Conservation (phyloP, 1,284 basidiomycete genomes). For the Leccinum pachyderme region DNA sequence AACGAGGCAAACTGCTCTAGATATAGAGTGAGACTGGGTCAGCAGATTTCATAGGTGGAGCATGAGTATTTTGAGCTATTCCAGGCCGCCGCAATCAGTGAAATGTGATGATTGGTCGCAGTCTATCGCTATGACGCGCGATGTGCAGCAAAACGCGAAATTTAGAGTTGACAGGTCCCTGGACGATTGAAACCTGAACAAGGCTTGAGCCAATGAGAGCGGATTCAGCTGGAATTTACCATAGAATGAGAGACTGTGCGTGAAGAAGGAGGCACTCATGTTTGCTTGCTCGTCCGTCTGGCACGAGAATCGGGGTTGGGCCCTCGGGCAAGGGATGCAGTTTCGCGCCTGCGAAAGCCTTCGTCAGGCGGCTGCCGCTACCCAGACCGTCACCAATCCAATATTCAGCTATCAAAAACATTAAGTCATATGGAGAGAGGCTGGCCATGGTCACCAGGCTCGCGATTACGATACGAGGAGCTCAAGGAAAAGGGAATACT, state of each 20-base stretch:
- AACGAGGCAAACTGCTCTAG: neutral
- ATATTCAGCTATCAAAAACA: neutral
- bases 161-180: neutral
- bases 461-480: no score
- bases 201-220: neutral
- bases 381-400: neutral
- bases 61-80: neutral
- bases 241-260: neutral
- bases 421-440: neutral
- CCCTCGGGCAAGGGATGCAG: neutral
- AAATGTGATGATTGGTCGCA: neutral
- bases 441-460: no score
- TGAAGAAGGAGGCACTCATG: neutral
- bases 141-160: neutral
- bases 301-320: neutral
- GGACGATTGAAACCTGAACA: neutral
- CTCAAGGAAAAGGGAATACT: neutral
- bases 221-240: neutral
- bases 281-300: neutral
- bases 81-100: neutral
- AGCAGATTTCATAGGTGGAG: neutral
- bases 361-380: neutral
- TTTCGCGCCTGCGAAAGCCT: neutral
- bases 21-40: neutral
- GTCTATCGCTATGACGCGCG: neutral